These are phyloP conservation scores for Margaritispora aquatica DNA, from an alignment of 495 filamentous ascomycete species.

Conservation along the genomic window DNA sequence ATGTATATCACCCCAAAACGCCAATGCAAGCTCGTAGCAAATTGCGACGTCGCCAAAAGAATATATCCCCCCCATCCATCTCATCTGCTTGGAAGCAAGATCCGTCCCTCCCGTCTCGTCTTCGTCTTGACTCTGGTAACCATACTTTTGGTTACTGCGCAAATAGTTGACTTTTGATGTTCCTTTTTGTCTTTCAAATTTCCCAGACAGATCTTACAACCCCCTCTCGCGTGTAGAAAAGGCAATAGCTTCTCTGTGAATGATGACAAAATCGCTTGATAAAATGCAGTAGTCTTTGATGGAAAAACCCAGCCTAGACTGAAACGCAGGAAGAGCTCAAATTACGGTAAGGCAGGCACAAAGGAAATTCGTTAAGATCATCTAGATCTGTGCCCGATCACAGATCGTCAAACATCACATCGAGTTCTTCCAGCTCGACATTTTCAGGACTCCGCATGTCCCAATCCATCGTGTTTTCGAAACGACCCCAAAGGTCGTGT, in stretches of 20 bases:
- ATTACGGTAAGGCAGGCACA: constrained; percentile 10
- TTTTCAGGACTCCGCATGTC: constrained; percentile 79
- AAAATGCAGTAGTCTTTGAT: background rate
- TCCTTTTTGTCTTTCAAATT: constrained; percentile 4
- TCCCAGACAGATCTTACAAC: constrained; percentile 8
- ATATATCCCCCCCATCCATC: background rate
- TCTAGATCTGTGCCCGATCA: constrained; percentile 21
- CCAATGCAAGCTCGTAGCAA: background rate
- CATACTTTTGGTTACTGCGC: background rate
- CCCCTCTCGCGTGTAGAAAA: background rate
- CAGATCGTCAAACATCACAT: constrained; percentile 73
- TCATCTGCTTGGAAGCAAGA: constrained; percentile 2
- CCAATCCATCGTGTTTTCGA: constrained; percentile 50
- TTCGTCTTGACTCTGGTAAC: background rate
- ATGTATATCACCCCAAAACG: constrained; percentile 4
- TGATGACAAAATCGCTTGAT: background rate
- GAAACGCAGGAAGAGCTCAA: constrained; percentile 1
- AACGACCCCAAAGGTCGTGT: constrained; percentile 42
- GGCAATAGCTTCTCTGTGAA: background rate
- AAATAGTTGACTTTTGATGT: constrained; percentile 9
- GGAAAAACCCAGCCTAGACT: background rate
- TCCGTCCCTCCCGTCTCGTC: too few relatives aligned
- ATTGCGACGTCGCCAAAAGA: background rate
- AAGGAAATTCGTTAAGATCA: background rate
- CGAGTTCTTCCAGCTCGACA: constrained; percentile 87